Evolutionary conservation across 345 rosid genomes (phyloP).

Genomic region (Turritis glabra): DNA sequence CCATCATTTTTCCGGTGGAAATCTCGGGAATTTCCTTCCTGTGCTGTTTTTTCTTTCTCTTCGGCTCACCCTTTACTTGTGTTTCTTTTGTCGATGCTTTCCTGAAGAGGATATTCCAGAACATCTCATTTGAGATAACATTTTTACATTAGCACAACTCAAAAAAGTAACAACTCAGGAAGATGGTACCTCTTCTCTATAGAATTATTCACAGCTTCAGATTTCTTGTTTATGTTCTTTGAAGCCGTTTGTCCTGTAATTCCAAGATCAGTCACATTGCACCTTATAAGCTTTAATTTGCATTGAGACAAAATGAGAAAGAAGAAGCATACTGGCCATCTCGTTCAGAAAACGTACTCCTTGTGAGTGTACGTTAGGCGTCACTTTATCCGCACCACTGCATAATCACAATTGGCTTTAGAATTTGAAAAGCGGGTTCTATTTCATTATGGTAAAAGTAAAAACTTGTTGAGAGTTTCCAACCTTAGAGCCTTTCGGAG

Average conservation of each 20-base stretch:
- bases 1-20: constrained; percentile 59
- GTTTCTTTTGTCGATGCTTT: constrained; percentile 46
- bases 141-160: constrained; percentile 6
- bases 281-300: neutral
- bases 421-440: neutral
- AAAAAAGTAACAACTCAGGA: constrained; percentile 6
- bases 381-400: constrained; percentile 89
- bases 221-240: constrained; percentile 41
- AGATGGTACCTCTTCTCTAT: constrained; percentile 59
- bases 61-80: constrained; percentile 39
- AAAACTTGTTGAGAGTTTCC: constrained; percentile 11
- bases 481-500: constrained; percentile 84
- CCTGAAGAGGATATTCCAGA: constrained; percentile 46
- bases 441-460: neutral
- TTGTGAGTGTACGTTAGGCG: constrained; percentile 78
- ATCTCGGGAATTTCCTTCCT: constrained; percentile 9
- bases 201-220: constrained; percentile 32
- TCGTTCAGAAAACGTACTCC: constrained; percentile 88
- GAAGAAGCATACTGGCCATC: constrained; percentile 59
- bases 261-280: constrained; percentile 25
- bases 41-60: constrained; percentile 50
- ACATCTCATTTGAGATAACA: constrained; percentile 5
- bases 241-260: constrained; percentile 48
- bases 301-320: constrained; percentile 4
- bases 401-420: neutral